These are phyloP conservation scores for Brachypodium distachyon DNA, from an alignment of 202 grass and related monocot genomes.

Conservation along the genomic window DNA sequence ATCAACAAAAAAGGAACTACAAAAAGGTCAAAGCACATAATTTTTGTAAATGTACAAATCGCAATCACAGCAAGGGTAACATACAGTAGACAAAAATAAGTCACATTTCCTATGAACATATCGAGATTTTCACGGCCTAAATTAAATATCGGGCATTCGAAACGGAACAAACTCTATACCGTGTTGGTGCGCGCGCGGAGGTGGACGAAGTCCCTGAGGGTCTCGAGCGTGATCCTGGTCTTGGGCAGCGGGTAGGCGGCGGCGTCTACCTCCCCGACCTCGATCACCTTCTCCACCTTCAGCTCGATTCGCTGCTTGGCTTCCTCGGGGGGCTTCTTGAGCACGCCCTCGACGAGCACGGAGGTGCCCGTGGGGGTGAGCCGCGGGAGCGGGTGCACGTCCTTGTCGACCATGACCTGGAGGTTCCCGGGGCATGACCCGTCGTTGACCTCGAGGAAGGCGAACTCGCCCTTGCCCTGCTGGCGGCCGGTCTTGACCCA, in stretches of 20 bases:
- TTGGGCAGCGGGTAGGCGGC: conserved; percentile 77
- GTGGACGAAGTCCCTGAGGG: conserved; percentile 67
- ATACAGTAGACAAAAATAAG: too few species aligned
- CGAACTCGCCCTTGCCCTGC: conserved; percentile 60
- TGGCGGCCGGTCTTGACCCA: conserved; percentile 73
- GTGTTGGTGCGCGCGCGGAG: conserved; percentile 82
- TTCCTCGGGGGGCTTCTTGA: conserved; percentile 67
- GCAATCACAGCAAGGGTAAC: neutral
- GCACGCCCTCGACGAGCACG: conserved; percentile 71
- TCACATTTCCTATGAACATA: too few species aligned
- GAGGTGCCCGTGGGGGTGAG: conserved; percentile 77
- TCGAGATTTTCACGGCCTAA: neutral
- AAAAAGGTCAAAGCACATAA: neutral
- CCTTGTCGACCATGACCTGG: conserved; percentile 61
- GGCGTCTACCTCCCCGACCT: conserved; percentile 65
- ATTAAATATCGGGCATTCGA: neutral
- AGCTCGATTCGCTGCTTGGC: conserved; percentile 80
- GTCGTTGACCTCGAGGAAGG: conserved; percentile 75
- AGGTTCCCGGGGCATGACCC: conserved; percentile 50
- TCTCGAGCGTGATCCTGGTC: conserved; percentile 76
- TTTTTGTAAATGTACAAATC: neutral
- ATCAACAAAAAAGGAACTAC: too few species aligned
- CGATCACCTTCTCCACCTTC: conserved; percentile 54
- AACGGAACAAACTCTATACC: conserved; percentile 8
- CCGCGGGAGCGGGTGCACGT: conserved; percentile 41